phyloP scores from a whole-genome alignment of 2,329 filamentous ascomycete genomes.

The Trichocomaceae sp. region DNA sequence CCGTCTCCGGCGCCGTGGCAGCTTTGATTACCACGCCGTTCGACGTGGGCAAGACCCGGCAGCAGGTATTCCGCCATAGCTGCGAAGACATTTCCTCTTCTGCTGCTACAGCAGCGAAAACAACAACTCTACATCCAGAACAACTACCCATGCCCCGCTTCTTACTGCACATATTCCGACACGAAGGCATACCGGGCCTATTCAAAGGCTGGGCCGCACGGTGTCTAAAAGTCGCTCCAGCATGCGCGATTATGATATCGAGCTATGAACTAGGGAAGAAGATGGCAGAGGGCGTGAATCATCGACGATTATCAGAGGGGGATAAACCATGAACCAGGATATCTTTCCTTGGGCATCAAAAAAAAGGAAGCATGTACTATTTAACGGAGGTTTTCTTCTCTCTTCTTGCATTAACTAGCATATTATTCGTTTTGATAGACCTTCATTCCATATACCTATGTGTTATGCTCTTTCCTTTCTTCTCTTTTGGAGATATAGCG shows the following conservation, averaged over 20 bases:
- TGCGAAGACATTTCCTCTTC: slow-evolving; percentile 28
- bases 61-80: slow-evolving; percentile 69
- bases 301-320: slow-evolving; percentile 27
- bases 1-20: slow-evolving; percentile 72
- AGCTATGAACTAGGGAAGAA: slow-evolving; percentile 95
- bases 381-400: background rate
- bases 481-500: background rate
- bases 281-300: slow-evolving; percentile 70
- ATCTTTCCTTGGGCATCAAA: background rate
- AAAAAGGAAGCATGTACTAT: background rate
- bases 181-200: slow-evolving; percentile 72
- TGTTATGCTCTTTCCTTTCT: background rate
- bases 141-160: slow-evolving; percentile 72
- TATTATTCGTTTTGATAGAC: slow-evolving; percentile 1
- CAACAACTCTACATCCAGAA: slow-evolving; percentile 52
- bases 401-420: slow-evolving; percentile 1
- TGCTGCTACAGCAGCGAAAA: slow-evolving; percentile 4
- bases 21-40: slow-evolving; percentile 90
- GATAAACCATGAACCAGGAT: slow-evolving; percentile 2
- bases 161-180: slow-evolving; percentile 82
- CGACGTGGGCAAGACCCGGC: slow-evolving; percentile 93
- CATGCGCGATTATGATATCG: slow-evolving; percentile 98
- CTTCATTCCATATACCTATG: background rate
- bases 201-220: slow-evolving; percentile 90
- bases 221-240: slow-evolving; percentile 88